Conservation (phyloP, 345 rosid genomes). For the Salix udensis region DNA sequence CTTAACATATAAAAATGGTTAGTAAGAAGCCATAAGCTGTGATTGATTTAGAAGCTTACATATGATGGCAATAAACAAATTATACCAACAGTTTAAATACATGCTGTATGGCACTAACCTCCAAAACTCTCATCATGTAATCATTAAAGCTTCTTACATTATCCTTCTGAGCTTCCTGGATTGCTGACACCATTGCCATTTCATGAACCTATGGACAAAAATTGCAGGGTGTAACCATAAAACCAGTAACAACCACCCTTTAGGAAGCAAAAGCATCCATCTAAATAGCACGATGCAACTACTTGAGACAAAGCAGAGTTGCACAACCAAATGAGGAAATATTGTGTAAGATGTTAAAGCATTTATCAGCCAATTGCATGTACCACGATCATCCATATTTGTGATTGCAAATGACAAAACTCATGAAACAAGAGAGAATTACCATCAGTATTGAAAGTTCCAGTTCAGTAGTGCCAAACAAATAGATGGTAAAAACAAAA, state of each 20-base stretch:
- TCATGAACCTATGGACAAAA: conserved; percentile 71
- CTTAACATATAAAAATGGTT: not conserved
- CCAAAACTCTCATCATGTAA: conserved; percentile 87
- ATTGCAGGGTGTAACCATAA: not conserved
- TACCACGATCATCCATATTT: not conserved
- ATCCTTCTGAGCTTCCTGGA: conserved; percentile 97
- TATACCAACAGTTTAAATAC: not conserved
- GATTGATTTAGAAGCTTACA: not conserved
- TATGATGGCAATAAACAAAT: not conserved
- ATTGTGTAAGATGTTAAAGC: not conserved
- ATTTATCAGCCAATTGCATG: not conserved
- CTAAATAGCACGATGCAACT: not conserved
- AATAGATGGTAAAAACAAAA: not conserved
- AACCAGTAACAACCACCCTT: not conserved
- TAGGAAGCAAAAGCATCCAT: not conserved
- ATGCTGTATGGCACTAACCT: conserved; percentile 48
- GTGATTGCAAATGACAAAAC: not conserved
- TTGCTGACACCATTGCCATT: conserved; percentile 94
- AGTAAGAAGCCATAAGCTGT: not conserved
- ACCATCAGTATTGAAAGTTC: not conserved
- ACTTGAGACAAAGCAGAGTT: not conserved
- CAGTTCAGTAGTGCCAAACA: not conserved
- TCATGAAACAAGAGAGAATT: not conserved
- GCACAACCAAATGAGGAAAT: conserved; percentile 1
- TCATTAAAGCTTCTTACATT: conserved; percentile 86